Evolutionary conservation across 441 rosid genomes (phyloP), one percentile per base, ranked within the genome.

Genomic region (Monsonia emarginata): DNA sequence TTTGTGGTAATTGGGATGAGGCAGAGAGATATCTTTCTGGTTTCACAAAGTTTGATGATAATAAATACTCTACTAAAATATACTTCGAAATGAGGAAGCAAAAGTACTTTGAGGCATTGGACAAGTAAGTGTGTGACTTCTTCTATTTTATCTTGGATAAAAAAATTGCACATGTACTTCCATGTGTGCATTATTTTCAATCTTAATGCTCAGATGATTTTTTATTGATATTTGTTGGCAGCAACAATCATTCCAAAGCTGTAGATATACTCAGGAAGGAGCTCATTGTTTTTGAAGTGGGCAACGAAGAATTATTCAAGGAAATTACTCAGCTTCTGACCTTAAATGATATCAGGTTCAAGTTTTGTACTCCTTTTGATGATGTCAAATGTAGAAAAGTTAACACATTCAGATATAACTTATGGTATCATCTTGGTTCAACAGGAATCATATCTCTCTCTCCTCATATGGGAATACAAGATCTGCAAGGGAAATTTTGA

Each of bases 1-100:
- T 86, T 30, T 86, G 81, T 77, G 96, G 92, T 26, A 90, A 88
- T 76, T 88, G 96, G 96, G 96, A 88, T 72, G 90, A 88, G 63
- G 88, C 86, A 38, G 92, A 88, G 80, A 86, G 85, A 79, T 88
- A 86, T 72, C 72, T 88, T 9, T 88, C 96, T 21, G 96, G 96
- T 8, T 88, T 88, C 70, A 88, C 95, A 0, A 88, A 86, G 73
- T 87, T 88, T 32, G 95, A 86, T 67, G 92, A 89, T 65, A 88
- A 88, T 65, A 80, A 89, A 83, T 88, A 88, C 70, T 88, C 92
- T 16, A 88, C 86, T 92, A 89, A 89, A 78, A 89, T 89, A 66
- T 89, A 86, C 76, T 89, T 89, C 0, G 96, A 89, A 77, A 86
- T 89, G 64, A 83, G 92, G 31, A 86, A 89, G 80, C 96, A 86